Conservation (phyloP, 2,329 filamentous ascomycete species). For the Cladophialophora yegresii region DNA sequence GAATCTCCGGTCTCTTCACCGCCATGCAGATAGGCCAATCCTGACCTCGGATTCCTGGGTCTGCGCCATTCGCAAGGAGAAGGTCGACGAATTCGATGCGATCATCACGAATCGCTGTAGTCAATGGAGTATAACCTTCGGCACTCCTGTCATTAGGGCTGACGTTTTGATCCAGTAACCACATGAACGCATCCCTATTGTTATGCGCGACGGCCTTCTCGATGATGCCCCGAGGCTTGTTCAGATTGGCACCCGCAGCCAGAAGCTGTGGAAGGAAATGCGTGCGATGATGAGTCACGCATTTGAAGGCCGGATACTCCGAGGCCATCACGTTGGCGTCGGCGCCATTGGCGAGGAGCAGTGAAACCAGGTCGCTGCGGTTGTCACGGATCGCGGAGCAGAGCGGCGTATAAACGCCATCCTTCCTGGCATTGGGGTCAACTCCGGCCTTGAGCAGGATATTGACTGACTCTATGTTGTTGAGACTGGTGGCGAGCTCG, state of each 20-base stretch:
- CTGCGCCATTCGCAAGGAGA: conserved; percentile 60
- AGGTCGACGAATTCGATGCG: conserved; percentile 61
- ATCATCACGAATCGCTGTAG: conserved; percentile 65
- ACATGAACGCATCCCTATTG: conserved; percentile 62
- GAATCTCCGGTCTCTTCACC: conserved; percentile 61
- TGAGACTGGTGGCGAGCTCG: conserved; percentile 64
- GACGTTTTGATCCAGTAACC: conserved; percentile 62
- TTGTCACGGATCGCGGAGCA: conserved; percentile 70
- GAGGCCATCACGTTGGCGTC: conserved; percentile 59
- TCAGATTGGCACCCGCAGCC: conserved; percentile 61
- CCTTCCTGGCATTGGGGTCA: conserved; percentile 64
- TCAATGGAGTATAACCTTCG: conserved; percentile 63
- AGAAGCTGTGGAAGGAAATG: conserved; percentile 63
- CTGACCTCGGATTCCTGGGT: conserved; percentile 64
- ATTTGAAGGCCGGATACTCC: conserved; percentile 69
- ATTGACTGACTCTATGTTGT: conserved; percentile 63
- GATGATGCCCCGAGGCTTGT: conserved; percentile 64
- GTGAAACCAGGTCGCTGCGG: conserved; percentile 61
- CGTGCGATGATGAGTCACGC: conserved; percentile 64
- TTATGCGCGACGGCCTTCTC: conserved; percentile 65
- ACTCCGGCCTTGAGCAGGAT: conserved; percentile 61
- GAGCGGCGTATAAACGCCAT: conserved; percentile 67
- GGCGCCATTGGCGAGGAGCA: conserved; percentile 57
- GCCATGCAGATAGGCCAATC: conserved; percentile 74
- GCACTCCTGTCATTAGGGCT: conserved; percentile 61